These are phyloP conservation scores for Trypanosoma vivax DNA, from an alignment of 208 protist species.

Conservation along the genomic window DNA sequence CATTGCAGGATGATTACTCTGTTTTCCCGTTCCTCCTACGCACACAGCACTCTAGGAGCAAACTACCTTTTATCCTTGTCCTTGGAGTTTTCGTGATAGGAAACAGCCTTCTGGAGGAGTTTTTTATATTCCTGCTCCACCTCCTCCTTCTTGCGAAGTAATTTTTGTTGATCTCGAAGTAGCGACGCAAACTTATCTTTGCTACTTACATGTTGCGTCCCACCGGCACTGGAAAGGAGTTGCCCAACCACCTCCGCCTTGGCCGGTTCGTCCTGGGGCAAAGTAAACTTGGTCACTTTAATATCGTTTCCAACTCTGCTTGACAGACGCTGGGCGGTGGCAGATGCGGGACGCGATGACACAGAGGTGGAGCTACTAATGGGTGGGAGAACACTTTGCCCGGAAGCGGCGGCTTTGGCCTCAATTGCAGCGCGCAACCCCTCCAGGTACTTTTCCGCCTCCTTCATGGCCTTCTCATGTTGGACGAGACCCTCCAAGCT, in stretches of 20 bases:
- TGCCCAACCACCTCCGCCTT: conserved; percentile 59
- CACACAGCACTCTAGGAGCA: too few species aligned
- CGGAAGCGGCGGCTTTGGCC: neutral
- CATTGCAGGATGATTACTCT: too few species aligned
- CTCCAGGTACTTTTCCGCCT: conserved; percentile 17
- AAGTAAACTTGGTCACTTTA: conserved; percentile 58
- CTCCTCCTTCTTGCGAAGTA: conserved; percentile 28
- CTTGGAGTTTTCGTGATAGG: conserved; percentile 42
- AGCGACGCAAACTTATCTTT: conserved; percentile 60
- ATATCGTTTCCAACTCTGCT: conserved; percentile 37
- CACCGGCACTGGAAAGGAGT: conserved; percentile 33
- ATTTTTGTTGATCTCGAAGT: conserved; percentile 36
- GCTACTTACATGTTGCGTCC: conserved; percentile 41
- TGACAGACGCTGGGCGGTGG: neutral
- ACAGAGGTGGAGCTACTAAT: neutral
- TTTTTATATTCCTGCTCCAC: conserved; percentile 49
- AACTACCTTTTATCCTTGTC: conserved; percentile 54
- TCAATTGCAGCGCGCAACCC: neutral
- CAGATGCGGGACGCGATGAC: neutral
- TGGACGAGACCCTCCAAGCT: conserved; percentile 21
- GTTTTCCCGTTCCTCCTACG: too few species aligned
- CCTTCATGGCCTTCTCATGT: conserved; percentile 43
- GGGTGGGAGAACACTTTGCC: neutral
- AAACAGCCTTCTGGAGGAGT: conserved; percentile 46
- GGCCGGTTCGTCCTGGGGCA: conserved; percentile 42